Conservation (phyloP, 2,329 filamentous ascomycete genomes). For the Thielaviopsis populi region DNA sequence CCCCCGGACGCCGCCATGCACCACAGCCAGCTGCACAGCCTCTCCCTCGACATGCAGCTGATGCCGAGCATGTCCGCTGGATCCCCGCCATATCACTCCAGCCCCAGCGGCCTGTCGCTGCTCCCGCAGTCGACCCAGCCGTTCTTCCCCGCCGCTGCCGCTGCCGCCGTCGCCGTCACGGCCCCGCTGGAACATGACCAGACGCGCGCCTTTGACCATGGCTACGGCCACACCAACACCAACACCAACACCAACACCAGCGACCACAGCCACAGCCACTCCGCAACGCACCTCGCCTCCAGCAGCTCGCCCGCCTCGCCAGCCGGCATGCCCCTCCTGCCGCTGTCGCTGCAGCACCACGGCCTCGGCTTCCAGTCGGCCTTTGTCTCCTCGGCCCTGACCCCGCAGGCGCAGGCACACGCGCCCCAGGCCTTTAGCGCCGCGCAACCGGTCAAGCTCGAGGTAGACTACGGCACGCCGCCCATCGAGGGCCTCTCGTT, state of each 20-base stretch:
- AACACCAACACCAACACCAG: too few relatives aligned
- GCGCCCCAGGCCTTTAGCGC: not conserved
- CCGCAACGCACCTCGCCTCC: slow-evolving; percentile 9
- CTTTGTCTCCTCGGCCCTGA: not conserved
- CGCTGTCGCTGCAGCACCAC: not conserved
- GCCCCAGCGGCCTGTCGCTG: not conserved
- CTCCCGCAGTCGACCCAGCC: not conserved
- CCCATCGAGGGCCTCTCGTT: not conserved
- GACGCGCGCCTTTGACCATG: not conserved
- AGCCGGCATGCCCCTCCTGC: not conserved
- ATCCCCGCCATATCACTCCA: not conserved
- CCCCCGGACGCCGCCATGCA: too few relatives aligned
- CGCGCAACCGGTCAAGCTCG: not conserved
- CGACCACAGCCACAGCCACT: not conserved
- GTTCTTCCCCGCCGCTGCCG: not conserved
- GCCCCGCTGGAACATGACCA: too few relatives aligned
- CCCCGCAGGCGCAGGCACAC: not conserved
- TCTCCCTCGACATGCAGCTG: not conserved
- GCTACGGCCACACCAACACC: not conserved
- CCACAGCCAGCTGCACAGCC: not conserved
- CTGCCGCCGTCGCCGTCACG: too few relatives aligned
- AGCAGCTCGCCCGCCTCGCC: not conserved
- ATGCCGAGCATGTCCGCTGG: not conserved
- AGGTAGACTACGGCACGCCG: not conserved
- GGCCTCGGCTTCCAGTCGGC: not conserved